Percentiles rank a stretch among this genome's conserved stretches.
Evolutionary conservation across 2,329 filamentous ascomycete genomes (phyloP).

Genomic region (Thermoascus crustaceus): DNA sequence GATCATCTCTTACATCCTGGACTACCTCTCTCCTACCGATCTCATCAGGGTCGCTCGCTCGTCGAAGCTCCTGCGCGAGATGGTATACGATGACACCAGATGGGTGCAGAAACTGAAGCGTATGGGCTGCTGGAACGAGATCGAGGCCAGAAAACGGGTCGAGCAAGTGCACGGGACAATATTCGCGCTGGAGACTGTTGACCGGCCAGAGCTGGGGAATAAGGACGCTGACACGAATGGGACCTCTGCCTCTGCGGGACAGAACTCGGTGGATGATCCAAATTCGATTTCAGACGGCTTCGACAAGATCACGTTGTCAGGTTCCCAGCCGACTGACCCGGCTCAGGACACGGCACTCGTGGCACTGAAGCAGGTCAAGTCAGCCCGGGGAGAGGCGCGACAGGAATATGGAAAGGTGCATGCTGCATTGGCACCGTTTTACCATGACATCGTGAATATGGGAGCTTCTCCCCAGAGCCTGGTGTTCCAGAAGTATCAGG

Average conservation of each 20-base stretch:
- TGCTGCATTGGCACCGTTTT: constrained; percentile 79
- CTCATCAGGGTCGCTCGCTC: constrained; percentile 77
- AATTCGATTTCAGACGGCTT: constrained; percentile 60
- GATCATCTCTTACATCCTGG: constrained; percentile 78
- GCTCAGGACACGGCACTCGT: constrained; percentile 60
- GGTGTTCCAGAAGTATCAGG: constrained; percentile 76
- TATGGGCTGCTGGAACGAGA: constrained; percentile 90
- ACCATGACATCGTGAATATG: constrained; percentile 67
- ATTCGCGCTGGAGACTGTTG: constrained; percentile 17
- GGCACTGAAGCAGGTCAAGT: constrained; percentile 62
- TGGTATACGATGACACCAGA: constrained; percentile 96
- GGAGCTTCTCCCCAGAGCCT: constrained; percentile 67
- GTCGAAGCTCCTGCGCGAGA: constrained; percentile 82
- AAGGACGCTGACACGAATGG: constrained; percentile 5
- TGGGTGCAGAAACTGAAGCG: constrained; percentile 81
- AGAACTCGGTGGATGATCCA: constrained; percentile 15
- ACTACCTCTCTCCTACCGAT: constrained; percentile 78
- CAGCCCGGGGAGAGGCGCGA: constrained; percentile 73
- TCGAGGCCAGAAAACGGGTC: constrained; percentile 69
- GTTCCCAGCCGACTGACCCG: constrained; percentile 29
- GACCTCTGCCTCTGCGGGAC: neutral
- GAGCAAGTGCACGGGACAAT: constrained; percentile 54
- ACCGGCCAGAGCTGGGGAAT: constrained; percentile 18
- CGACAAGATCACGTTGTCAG: constrained; percentile 60
- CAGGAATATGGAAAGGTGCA: constrained; percentile 90